These are phyloP conservation scores for Colletotrichum higginsianum DNA, from an alignment of 2,329 filamentous ascomycete genomes.

Conservation along the genomic window DNA sequence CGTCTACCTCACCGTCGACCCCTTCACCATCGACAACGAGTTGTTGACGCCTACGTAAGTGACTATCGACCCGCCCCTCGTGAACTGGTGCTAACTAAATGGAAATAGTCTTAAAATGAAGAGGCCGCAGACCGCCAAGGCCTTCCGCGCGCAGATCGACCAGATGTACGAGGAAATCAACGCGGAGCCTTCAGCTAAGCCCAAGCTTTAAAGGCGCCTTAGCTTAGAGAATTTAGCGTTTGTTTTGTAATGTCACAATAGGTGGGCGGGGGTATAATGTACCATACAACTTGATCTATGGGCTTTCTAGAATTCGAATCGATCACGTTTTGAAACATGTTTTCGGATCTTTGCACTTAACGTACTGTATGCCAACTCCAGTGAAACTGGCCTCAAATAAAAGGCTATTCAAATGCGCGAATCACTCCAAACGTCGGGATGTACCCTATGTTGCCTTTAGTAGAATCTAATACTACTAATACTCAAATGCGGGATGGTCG, in stretches of 20 bases:
- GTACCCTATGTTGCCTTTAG: neutral
- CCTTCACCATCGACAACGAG: constrained; percentile 94
- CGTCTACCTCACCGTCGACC: constrained; percentile 83
- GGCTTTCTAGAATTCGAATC: constrained; percentile 18
- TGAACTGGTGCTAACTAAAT: constrained; percentile 42
- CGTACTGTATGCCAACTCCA: no score
- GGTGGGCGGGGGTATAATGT: constrained; percentile 20
- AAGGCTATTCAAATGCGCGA: neutral
- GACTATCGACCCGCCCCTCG: neutral
- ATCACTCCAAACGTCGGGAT: neutral
- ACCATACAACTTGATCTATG: constrained; percentile 28
- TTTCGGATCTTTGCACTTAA: no score
- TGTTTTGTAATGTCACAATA: constrained; percentile 22
- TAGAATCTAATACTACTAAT: no score
- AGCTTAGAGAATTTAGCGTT: constrained; percentile 19
- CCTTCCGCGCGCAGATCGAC: constrained; percentile 67
- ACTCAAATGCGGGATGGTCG: neutral
- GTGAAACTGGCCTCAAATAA: neutral
- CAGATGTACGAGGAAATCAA: constrained; percentile 71
- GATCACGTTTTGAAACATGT: neutral
- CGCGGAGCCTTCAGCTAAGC: constrained; percentile 55
- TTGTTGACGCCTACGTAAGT: constrained; percentile 90
- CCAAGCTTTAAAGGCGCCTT: constrained; percentile 59
- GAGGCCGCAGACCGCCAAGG: constrained; percentile 69
- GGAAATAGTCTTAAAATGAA: constrained; percentile 70